Percentiles rank a stretch among this genome's conserved stretches.
phyloP scores from a whole-genome alignment of 1,139 yeast genomes.

The Tardiomyces depauwii region DNA sequence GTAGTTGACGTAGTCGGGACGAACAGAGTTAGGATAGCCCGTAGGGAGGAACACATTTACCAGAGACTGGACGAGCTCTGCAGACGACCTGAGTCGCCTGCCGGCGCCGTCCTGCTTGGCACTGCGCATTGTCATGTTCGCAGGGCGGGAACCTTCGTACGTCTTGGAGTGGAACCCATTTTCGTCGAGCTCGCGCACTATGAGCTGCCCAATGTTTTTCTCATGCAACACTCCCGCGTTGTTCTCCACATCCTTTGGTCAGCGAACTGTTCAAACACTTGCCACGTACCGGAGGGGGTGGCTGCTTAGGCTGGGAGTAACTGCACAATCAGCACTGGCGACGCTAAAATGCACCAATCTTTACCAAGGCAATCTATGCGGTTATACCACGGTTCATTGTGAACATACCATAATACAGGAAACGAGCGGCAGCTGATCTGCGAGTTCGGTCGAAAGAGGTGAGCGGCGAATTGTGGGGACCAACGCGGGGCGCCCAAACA shows the following conservation, averaged over 20 bases:
- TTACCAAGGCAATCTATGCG: too few relatives aligned
- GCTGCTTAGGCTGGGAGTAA: too few relatives aligned
- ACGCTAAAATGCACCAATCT: too few relatives aligned
- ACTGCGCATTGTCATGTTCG: background rate
- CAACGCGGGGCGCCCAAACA: too few relatives aligned
- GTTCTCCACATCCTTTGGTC: background rate
- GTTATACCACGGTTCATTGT: too few relatives aligned
- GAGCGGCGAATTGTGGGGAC: too few relatives aligned
- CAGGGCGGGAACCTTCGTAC: background rate
- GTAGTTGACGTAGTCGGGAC: conserved; percentile 25
- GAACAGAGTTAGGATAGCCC: conserved; percentile 28
- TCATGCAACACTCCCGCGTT: background rate
- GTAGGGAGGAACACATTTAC: conserved; percentile 27
- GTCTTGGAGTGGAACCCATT: background rate
- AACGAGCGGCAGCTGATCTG: too few relatives aligned
- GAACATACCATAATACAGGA: too few relatives aligned
- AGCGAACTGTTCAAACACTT: background rate
- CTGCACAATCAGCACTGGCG: too few relatives aligned
- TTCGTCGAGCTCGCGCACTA: background rate
- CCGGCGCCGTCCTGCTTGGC: background rate
- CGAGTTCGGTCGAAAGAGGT: too few relatives aligned
- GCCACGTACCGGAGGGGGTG: too few relatives aligned
- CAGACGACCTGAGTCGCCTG: background rate
- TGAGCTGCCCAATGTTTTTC: background rate
- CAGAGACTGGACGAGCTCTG: conserved; percentile 6